Base-by-base conservation (phyloP, 805 yeast species). In the Saccharomycopsis synnaedendra region DNA sequence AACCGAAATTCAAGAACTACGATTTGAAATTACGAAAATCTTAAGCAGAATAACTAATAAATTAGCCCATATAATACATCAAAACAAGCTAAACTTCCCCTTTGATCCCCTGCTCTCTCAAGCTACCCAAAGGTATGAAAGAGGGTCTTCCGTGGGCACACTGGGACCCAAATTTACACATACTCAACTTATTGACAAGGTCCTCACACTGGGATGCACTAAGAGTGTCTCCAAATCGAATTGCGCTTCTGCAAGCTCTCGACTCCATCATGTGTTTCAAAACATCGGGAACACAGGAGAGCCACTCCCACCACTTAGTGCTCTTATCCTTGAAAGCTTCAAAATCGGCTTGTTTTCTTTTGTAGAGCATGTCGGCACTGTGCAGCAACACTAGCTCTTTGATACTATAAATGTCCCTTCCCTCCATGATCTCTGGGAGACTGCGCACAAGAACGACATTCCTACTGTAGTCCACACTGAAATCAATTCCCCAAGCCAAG, bases 111-210 rank as follows among this genome's bases (percentile, higher is more conserved):
- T 19, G 19, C 19, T 19, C 19, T 19, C 19, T 19, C 19, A 19
- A 19, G 36, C n/a, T 34, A 34, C 41, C 51, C 11, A 77, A 50
- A 0, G 89, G 88, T 1, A 77, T 71, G 8, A 82, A 59, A 0
- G 87, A 74, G 0, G 95, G 94, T 48, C 95, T 63, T 0, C 95
- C 95, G 60, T 86, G 95, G 0, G 95, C 95, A 66, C 95, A 87
- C 47, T 74, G 78, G 54, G 84, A 82, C 0, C 95, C 94, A 19
- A 69, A 61, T 9, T 63, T 56, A 56, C 95, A 85, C 3, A 46
- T 28, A 0, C 66, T 54, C 32, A 86, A 64, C 1, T 62, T 52
- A 1, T 43, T 34, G 0, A 85, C 55, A 28, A 85, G 55, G 0
- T 58, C 40, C 4, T 54, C 50, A 62, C 85, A 80, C 45, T 79